Conservation (phyloP, 495 filamentous ascomycete species). For the Massariosphaeria phaeospora region DNA sequence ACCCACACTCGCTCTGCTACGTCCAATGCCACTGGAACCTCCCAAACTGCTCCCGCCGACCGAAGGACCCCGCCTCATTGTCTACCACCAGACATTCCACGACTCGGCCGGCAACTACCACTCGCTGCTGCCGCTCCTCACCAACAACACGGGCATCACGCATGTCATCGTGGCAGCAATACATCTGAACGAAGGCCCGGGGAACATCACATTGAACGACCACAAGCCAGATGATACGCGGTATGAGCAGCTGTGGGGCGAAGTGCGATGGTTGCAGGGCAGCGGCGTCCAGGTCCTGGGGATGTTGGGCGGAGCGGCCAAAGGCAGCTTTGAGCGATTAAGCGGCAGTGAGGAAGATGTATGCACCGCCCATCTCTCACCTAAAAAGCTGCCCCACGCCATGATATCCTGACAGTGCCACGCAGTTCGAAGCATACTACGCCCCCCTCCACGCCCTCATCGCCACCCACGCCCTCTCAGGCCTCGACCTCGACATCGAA, state of each 20-base stretch:
- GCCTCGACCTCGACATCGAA: slow-evolving; percentile 46
- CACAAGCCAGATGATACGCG: slow-evolving; percentile 34
- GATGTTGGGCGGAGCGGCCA: slow-evolving; percentile 46
- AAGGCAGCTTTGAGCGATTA: slow-evolving; percentile 40
- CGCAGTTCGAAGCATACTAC: slow-evolving; percentile 44
- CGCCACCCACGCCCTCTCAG: slow-evolving; percentile 38
- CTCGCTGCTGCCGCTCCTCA: slow-evolving; percentile 45
- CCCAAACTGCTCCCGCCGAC: slow-evolving; percentile 27
- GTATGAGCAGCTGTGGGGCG: slow-evolving; percentile 40
- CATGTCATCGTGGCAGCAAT: slow-evolving; percentile 46
- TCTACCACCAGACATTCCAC: slow-evolving; percentile 47
- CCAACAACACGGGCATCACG: slow-evolving; percentile 44
- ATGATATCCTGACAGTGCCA: neutral
- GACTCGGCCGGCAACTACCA: slow-evolving; percentile 33
- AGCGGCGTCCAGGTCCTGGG: slow-evolving; percentile 43
- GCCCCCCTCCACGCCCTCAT: slow-evolving; percentile 38
- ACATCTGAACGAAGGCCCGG: slow-evolving; percentile 44
- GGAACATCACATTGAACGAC: slow-evolving; percentile 46
- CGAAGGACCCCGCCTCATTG: slow-evolving; percentile 37
- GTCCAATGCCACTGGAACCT: slow-evolving; percentile 26
- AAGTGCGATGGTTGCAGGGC: slow-evolving; percentile 43
- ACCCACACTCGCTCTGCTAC: neutral
- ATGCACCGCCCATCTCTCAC: too few relatives aligned
- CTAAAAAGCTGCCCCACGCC: too few relatives aligned
- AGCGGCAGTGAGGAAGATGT: slow-evolving; percentile 34